Base-by-base conservation (phyloP, 1,284 basidiomycete species). In the Leccinum insolens region DNA sequence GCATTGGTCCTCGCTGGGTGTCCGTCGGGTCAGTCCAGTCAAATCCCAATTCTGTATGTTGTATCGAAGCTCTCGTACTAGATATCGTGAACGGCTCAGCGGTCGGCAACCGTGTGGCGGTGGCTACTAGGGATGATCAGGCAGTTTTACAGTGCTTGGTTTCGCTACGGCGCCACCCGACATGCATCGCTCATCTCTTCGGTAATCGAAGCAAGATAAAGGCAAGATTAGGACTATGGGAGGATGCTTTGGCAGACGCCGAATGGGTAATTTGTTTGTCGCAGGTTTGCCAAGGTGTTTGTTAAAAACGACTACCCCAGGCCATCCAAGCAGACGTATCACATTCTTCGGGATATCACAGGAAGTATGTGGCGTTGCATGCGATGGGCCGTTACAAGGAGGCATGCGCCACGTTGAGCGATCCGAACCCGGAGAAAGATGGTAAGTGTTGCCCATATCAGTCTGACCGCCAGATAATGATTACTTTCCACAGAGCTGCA, bases 281-380 rank as follows among this genome's bases (percentile, higher is more conserved):
- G 25, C 17, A n/a, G 28, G 58, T 44, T 28, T 39, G 6, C 15
- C n/a, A 22, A 39, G 3, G 20, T 17, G 7, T 7, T 15, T 6
- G 3, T 22, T 3, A 7, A 52, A 37, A 28, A 34, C 22, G 2
- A 46, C 7, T 34, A 17, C 49, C 17, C 15, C 39, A 71, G 66
- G 69, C 64, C 37, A 71, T 73, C 25, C 3, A 55, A 44, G 59
- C 17, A 6, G 66, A 63, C 14, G 7, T 62, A 2, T 65, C 57
- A 31, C 65, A 61, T 17, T 25, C 66, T 12, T 20, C 20, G 61
- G 73, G 60, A 4, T 28, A 65, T 31, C 11, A 69, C 41, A 49
- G 62, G 28, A 73, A 61, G 49, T 68, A 59, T 5, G 14, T 57
- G 20, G 60, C 60, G 22, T 31, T 70, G 34, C 62, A 58, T 25